Evolutionary conservation across 2,329 filamentous ascomycete species (phyloP), one percentile per base, ranked within the genome.

Genomic region (Albophoma yamanashiensis): DNA sequence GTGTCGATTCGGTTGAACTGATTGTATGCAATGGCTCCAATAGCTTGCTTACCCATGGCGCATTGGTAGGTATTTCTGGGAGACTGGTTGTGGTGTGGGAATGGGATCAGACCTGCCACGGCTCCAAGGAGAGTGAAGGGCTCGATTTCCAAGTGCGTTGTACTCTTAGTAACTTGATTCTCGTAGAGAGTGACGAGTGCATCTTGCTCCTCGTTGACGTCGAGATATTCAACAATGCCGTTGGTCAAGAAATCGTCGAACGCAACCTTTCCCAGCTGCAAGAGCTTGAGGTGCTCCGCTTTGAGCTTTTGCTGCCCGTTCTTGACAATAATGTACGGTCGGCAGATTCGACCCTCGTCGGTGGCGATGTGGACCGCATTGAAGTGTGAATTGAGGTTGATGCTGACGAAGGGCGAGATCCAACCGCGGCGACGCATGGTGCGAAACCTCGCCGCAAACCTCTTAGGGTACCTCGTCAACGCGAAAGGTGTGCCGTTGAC

Each of bases 1-100:
- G 93, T 97, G 70, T 99, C 94, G 72, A 99, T 97, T 60, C 94
- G 88, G 68, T 93, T 90, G 76, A 97, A 96, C 73, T 99, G 94
- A 71, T 99, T 99, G 71, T 96, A 96, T 20, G 93, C 94, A 71
- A 99, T 97, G 40, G 93, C 92, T 40, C 94, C 94, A 72, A 99
- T 97, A 45, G 94, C 94, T 89, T 99, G 94, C 78, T 99, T 99
- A 83, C 94, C 94, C 94, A 99, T 99, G 76, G 94, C 94, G 77
- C 93, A 97, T 80, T 97, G 93, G 70, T 99, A 99, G 0, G 94
- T 99, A 72, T 99, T 99, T 81, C 94, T 84, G 12, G 94, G 94
- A 20, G 95, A 99, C 74, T 99, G 94, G 75, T 99, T 99, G 79
- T 99, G 94, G 73, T 99, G 94, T 11, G 94, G 94, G 70, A 97